Base-by-base conservation (phyloP, 768 basidiomycete species). In the Sporobolomyces phaffii region DNA sequence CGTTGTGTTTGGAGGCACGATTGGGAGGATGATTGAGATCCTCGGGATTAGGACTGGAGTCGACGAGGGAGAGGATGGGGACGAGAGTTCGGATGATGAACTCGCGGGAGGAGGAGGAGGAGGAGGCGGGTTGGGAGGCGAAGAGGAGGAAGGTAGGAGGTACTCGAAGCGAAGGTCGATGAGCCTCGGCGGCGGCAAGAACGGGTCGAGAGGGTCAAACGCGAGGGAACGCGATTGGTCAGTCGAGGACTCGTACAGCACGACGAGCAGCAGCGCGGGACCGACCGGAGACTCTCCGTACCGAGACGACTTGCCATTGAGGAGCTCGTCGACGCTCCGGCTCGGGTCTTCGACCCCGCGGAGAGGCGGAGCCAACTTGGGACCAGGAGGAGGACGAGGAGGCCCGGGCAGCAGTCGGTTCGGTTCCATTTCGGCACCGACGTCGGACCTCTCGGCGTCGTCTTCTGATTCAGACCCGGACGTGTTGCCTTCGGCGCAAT, bases 21-120 rank as follows among this genome's bases (percentile, higher is more conserved):
- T 94, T 0, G 86, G 90, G 17, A 82, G 91, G 53, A 98, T 99
- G 96, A 81, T 99, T 33, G 94, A 97, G 75, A 86, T 97, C 13
- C 82, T 97, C n/a, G 94, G 96, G 0, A 96, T 99, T 69, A 81
- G 90, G 15, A 93, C 90, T 0, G 93, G 93, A 0, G 89, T 99
- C 0, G 92, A 94, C 73, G 94, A 98, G 72, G 93, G 92, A 31
- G 90, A 83, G 2, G 91, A 82, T 41, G 82, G 81, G 58, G 76
- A 76, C 26, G 79, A 79, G 60, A 80, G 80, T 28, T 80, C 80
- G 34, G 77, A 77, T 3, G 81, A 80, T 40, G 78, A 44, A 49
- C n/a, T n/a, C n/a, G 54, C 17, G 31, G 62, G 68, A 38, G 18
- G 29, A 6, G 34, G 65, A 22, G 66, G 43, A 4, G 76, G 74